Conservation (phyloP, 805 yeast genomes). For the Pichia occidentalis region DNA sequence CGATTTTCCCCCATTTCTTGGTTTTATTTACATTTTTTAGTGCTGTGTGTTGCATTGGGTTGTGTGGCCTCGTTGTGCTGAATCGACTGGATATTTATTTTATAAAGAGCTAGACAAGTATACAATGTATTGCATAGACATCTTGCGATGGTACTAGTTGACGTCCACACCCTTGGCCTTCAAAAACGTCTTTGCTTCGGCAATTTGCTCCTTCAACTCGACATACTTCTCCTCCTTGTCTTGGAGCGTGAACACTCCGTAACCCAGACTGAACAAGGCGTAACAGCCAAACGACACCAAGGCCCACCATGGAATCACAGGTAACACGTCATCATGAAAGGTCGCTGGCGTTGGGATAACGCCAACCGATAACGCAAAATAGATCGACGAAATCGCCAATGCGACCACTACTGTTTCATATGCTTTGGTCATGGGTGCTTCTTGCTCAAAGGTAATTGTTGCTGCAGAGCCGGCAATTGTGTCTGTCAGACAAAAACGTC, state of each 20-base stretch:
- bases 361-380: conserved; percentile 45
- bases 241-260: conserved; percentile 61
- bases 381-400: conserved; percentile 43
- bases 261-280: conserved; percentile 61
- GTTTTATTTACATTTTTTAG: too few species aligned
- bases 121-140: too few species aligned
- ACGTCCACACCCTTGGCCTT: conserved; percentile 49
- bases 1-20: too few species aligned
- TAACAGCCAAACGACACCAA: conserved; percentile 63
- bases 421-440: conserved; percentile 53
- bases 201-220: conserved; percentile 53
- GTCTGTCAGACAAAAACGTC: too few species aligned
- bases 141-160: too few species aligned
- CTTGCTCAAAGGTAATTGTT: neutral
- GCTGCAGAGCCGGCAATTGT: neutral
- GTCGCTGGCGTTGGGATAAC: conserved; percentile 47
- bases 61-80: too few species aligned
- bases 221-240: conserved; percentile 62
- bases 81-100: neutral
- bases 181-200: conserved; percentile 56
- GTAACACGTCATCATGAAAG: conserved; percentile 49
- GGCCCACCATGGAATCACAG: conserved; percentile 65
- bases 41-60: too few species aligned
- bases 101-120: neutral
- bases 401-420: conserved; percentile 48